Evolutionary conservation across 129 eudicot genomes (phyloP).

Genomic region (Silybum marianum): DNA sequence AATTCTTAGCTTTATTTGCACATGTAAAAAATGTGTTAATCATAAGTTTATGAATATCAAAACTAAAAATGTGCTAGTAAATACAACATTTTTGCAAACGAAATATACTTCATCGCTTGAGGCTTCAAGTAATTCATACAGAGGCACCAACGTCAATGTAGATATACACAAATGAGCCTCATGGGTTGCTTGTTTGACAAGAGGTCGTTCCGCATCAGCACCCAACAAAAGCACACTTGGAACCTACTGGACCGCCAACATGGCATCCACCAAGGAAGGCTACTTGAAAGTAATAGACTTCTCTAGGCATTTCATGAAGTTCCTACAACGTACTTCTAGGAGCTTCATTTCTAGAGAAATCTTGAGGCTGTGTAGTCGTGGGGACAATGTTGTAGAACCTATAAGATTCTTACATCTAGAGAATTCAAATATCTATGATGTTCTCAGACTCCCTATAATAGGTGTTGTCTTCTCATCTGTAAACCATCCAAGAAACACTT

Average conservation of each 20-base stretch:
- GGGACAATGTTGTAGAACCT: not conserved
- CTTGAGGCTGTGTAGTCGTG: not conserved
- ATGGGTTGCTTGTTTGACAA: not conserved
- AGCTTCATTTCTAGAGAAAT: not conserved
- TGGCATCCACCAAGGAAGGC: not conserved
- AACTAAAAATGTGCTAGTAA: not conserved
- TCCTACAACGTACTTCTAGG: not conserved
- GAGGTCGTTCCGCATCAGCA: not conserved
- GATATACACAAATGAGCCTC: not conserved
- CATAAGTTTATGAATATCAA: not conserved
- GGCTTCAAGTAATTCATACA: not conserved
- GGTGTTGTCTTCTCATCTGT: not conserved
- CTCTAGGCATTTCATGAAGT: not conserved
- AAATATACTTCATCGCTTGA: not conserved
- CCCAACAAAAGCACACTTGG: not conserved
- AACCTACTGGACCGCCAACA: not conserved
- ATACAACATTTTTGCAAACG: not conserved
- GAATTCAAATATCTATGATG: not conserved
- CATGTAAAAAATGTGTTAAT: not conserved
- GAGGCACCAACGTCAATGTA: not conserved
- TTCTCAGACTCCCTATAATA: not conserved
- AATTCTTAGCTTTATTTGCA: not conserved
- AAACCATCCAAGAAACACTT: conserved; percentile 6
- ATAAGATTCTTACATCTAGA: not conserved
- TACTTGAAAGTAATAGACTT: not conserved